Percentiles rank a stretch among this genome's conserved stretches.
Evolutionary conservation across 1,284 basidiomycete species (phyloP).

Genomic region (Xerocomus minutiporus): DNA sequence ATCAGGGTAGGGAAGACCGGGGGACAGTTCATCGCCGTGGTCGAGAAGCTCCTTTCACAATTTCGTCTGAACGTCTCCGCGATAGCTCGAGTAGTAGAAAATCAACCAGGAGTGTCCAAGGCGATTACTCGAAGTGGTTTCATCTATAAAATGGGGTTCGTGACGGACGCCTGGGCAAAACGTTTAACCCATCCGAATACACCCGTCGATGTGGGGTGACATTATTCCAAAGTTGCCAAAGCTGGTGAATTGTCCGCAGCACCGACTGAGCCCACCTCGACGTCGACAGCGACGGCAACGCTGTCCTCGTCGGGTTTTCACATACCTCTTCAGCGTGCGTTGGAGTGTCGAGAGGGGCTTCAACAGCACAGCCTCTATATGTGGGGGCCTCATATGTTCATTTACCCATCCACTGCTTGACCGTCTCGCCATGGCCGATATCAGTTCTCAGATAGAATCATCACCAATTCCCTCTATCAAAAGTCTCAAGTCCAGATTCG

Average conservation of each 20-base stretch:
- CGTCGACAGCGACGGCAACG: slow-evolving; percentile 5
- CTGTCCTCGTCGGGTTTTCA: neutral
- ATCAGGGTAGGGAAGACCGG: slow-evolving; percentile 32
- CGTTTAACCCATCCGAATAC: no score
- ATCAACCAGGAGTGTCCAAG: neutral
- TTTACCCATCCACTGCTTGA: neutral
- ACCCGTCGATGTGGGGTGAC: no score
- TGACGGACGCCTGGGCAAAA: no score
- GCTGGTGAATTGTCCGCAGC: neutral
- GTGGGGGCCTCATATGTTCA: slow-evolving; percentile 5
- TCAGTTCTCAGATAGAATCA: slow-evolving; percentile 41
- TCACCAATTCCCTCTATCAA: slow-evolving; percentile 56
- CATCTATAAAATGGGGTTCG: no score
- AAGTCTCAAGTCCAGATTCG: slow-evolving; percentile 64
- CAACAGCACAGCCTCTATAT: slow-evolving; percentile 9
- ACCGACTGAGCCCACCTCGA: neutral
- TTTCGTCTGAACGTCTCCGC: slow-evolving; percentile 32
- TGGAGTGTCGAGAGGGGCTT: neutral
- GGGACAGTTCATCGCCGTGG: slow-evolving; percentile 19
- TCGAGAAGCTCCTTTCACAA: slow-evolving; percentile 39
- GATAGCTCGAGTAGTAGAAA: neutral
- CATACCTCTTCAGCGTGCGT: neutral
- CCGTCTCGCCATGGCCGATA: slow-evolving; percentile 17
- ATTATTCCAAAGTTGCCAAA: slow-evolving; percentile 9
- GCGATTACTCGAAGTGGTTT: no score